These are phyloP conservation scores for Actinidia polygama DNA, from an alignment of 179 eudicot species.

Conservation along the genomic window DNA sequence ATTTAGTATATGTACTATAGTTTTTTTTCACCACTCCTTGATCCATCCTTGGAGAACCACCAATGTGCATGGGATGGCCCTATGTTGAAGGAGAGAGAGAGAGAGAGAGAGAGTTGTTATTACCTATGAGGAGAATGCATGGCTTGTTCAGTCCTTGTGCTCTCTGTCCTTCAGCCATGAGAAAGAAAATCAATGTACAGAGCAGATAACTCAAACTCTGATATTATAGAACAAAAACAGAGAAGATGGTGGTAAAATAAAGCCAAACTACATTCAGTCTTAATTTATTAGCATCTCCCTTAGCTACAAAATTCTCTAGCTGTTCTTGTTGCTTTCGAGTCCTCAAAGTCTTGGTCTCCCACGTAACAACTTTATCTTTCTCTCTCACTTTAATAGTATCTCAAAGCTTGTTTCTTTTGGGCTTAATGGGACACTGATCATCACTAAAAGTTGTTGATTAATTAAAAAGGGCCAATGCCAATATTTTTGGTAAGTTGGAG, in stretches of 20 bases:
- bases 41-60: no score
- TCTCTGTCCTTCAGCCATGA: constrained; percentile 48
- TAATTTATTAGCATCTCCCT: not conserved
- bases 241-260: not conserved
- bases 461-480: no score
- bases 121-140: constrained; percentile 85
- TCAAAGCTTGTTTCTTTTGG: not conserved
- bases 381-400: not conserved
- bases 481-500: no score
- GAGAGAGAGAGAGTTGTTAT: not conserved
- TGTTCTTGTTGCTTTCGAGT: not conserved
- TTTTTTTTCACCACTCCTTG: no score
- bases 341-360: not conserved
- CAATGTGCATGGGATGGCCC: no score
- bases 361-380: no score
- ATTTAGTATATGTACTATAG: no score
- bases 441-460: constrained; percentile 18
- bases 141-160: constrained; percentile 62
- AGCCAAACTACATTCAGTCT: not conserved
- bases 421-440: constrained; percentile 24
- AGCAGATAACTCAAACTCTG: constrained; percentile 11
- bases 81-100: no score
- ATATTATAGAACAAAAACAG: no score
- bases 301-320: not conserved
- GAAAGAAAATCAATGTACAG: not conserved